These are phyloP conservation scores for Claviceps monticola DNA, from an alignment of 2,329 filamentous ascomycete species.

Conservation along the genomic window DNA sequence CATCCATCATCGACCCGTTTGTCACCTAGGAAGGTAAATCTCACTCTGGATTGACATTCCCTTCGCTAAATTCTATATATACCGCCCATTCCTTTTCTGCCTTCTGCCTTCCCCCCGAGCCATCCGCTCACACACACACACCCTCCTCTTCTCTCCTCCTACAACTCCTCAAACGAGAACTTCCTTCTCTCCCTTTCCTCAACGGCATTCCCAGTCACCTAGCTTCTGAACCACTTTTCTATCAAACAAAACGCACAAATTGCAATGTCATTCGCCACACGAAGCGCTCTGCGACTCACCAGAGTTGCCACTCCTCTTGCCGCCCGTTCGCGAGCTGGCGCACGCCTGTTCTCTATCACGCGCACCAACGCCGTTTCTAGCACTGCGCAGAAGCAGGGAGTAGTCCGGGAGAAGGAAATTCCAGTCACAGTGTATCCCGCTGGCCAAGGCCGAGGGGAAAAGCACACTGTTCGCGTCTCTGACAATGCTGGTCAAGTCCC, in stretches of 20 bases:
- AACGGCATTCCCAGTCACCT: too few species aligned
- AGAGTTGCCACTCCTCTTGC: conserved; percentile 16
- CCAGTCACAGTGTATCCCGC: conserved; percentile 39
- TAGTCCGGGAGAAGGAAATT: conserved; percentile 42
- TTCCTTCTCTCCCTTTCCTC: too few species aligned
- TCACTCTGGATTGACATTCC: background rate
- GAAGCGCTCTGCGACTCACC: conserved; percentile 21
- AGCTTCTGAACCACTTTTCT: too few species aligned
- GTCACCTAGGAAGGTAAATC: background rate
- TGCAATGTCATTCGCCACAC: conserved; percentile 23
- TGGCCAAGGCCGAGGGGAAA: conserved; percentile 37
- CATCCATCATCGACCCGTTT: background rate
- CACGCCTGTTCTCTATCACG: conserved; percentile 21
- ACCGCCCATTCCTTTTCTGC: background rate
- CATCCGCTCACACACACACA: background rate
- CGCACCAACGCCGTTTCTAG: conserved; percentile 20
- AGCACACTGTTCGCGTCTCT: conserved; percentile 41
- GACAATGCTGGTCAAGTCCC: conserved; percentile 27
- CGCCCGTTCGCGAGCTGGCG: conserved; percentile 12
- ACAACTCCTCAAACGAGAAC: too few species aligned
- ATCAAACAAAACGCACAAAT: background rate
- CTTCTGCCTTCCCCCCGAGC: background rate
- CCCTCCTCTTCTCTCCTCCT: background rate
- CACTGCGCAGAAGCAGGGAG: conserved; percentile 33
- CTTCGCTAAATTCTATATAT: background rate